A percentile compares a stretch with the other conserved stretches of the same genome.
Conservation (phyloP, 208 protist genomes). For the Acanthamoeba sp. region DNA sequence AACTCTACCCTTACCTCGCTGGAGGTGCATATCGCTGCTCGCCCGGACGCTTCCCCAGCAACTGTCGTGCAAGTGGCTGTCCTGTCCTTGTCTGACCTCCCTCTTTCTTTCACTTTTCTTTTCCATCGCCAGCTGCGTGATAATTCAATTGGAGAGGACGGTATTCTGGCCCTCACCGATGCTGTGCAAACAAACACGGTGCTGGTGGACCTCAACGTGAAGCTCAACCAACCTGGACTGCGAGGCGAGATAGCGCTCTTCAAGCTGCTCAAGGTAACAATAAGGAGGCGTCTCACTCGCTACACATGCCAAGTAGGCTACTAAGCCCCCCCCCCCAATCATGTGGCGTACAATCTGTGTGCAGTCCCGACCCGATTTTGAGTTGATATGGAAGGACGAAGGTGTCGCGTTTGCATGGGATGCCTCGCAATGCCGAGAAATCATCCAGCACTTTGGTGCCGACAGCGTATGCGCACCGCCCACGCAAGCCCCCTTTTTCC, state of each 20-base stretch:
- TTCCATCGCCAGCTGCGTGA: not conserved
- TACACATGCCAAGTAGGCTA: not conserved
- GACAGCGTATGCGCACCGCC: not conserved
- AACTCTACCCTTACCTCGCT: not conserved
- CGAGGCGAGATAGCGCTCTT: not conserved
- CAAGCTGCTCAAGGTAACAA: not conserved
- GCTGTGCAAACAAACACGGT: not conserved
- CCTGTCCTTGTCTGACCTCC: no score
- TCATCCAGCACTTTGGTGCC: constrained; percentile 17
- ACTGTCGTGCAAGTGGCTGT: no score
- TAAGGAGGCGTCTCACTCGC: no score
- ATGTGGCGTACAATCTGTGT: no score
- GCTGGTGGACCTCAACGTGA: constrained; percentile 3
- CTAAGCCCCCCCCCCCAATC: not conserved
- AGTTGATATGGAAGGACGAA: constrained; percentile 14
- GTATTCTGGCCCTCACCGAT: not conserved
- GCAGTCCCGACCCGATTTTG: constrained; percentile 8
- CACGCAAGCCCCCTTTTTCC: not conserved
- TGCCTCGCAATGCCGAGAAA: not conserved
- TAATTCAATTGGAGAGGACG: not conserved
- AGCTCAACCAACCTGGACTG: not conserved
- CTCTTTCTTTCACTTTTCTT: no score
- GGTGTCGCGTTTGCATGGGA: not conserved
- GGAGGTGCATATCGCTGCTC: not conserved
- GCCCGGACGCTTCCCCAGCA: no score